Evolutionary conservation across 768 basidiomycete species (phyloP), one percentile per base, ranked within the genome.

Genomic region (Rhizopogon roseolus): DNA sequence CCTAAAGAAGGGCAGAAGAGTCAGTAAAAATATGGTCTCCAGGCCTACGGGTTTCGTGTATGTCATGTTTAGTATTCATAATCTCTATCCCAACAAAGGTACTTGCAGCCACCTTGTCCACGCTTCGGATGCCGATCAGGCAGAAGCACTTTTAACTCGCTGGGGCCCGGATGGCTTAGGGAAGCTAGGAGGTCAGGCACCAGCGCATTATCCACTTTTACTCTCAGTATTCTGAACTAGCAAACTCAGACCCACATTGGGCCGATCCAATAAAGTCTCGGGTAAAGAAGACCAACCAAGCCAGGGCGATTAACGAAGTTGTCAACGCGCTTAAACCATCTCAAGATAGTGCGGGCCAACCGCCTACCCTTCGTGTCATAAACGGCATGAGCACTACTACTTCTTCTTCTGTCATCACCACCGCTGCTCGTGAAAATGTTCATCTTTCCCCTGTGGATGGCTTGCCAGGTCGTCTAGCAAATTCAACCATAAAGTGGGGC

Each of bases 111-210:
- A 96, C 73, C 78, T 93, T 58, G 85, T 93, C 9, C 93, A 95
- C 72, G 92, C 93, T 29, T 93, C 90, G 54, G 90, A 93, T 71
- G 90, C 87, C 11, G 89, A 90, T 71, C 90, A 95, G 66, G 82
- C 90, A 34, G 89, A 90, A 68, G 92, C 88, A 25, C 77, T 95
- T 55, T 84, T 95, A 46, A 85, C 81, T 59, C 81, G 91, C 53
- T 94, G 93, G 92, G 87, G 88, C 37, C 87, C 88, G 42, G 93
- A 95, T 71, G 86, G 91, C 39, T 71, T 91, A 68, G 91, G 91
- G 55, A 94, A 95, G 71, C 73, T 94, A 49, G 90, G 88, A 74
- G 87, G 92, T 92, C 63, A 72, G 83, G 50, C 56, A 61, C 54
- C 53, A 49, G 28, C 41, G 19, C 42, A 19, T 17, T 48, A 52